Percentiles rank a stretch among this genome's conserved stretches.
Evolutionary conservation across 805 yeast species (phyloP).

Genomic region (Ogataea neopini): DNA sequence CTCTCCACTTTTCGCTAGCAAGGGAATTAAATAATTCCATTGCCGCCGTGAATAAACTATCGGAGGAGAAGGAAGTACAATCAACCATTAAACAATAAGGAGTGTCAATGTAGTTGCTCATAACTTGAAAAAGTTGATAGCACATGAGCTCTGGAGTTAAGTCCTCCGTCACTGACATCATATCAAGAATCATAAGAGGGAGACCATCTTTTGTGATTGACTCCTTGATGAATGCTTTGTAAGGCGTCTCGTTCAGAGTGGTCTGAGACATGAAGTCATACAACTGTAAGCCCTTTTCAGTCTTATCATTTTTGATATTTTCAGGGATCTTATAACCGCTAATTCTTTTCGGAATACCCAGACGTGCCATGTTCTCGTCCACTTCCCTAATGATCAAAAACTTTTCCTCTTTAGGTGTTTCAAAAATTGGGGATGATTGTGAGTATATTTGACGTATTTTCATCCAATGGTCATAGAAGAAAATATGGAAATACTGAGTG

Average conservation of each 20-base stretch:
- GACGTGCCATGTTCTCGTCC: slow-evolving; percentile 47
- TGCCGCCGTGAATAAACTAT: slow-evolving; percentile 10
- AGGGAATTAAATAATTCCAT: slow-evolving; percentile 31
- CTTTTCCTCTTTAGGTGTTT: slow-evolving; percentile 19
- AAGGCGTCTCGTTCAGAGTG: slow-evolving; percentile 53
- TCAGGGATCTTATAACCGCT: slow-evolving; percentile 59
- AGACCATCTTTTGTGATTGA: slow-evolving; percentile 72
- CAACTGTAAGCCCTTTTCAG: slow-evolving; percentile 50
- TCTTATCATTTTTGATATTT: slow-evolving; percentile 47
- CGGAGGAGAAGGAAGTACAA: slow-evolving; percentile 55
- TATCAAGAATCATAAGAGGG: slow-evolving; percentile 62
- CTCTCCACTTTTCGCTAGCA: slow-evolving; percentile 50
- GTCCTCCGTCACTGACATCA: slow-evolving; percentile 39
- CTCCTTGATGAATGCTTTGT: slow-evolving; percentile 53
- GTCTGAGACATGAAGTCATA: slow-evolving; percentile 75
- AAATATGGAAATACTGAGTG: slow-evolving; percentile 44
- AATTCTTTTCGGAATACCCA: slow-evolving; percentile 62
- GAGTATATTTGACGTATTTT: slow-evolving; percentile 27
- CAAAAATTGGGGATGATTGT: slow-evolving; percentile 14
- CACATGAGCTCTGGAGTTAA: slow-evolving; percentile 51
- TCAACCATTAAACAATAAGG: slow-evolving; percentile 65
- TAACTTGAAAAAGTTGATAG: slow-evolving; percentile 62
- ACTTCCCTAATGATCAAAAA: slow-evolving; percentile 38
- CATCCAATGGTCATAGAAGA: slow-evolving; percentile 51
- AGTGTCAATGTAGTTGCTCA: slow-evolving; percentile 71